These are phyloP conservation scores for Aotearoamyces nothofagi DNA, from an alignment of 2,329 filamentous ascomycete species.

Conservation along the genomic window DNA sequence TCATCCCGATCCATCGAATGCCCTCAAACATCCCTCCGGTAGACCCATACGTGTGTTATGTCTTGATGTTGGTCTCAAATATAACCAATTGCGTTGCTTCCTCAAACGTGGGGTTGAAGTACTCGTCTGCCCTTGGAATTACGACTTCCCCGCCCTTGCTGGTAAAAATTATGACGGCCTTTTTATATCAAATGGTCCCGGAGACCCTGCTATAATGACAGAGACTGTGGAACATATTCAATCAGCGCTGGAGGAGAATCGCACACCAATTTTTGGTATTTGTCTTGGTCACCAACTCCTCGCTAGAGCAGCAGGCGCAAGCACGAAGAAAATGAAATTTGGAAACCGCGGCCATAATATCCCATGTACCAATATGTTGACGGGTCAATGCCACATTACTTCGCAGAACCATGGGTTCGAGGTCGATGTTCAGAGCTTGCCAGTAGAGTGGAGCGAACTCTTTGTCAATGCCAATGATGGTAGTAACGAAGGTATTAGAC, in stretches of 20 bases:
- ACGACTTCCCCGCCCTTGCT: conserved; percentile 66
- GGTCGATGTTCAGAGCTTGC: conserved; percentile 65
- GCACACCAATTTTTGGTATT: conserved; percentile 87
- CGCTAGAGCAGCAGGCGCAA: conserved; percentile 72
- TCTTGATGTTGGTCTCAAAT: conserved; percentile 95
- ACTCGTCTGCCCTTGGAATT: conserved; percentile 89
- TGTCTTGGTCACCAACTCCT: conserved; percentile 91
- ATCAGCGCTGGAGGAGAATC: conserved; percentile 59
- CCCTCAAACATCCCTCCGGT: conserved; percentile 77
- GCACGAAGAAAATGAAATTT: conserved; percentile 94
- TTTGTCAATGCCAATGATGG: conserved; percentile 98
- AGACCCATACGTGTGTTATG: conserved; percentile 77
- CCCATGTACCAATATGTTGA: conserved; percentile 88
- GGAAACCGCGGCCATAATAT: conserved; percentile 98
- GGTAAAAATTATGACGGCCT: conserved; percentile 86
- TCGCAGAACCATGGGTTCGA: conserved; percentile 98
- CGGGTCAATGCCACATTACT: conserved; percentile 95
- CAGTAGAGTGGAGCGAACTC: conserved; percentile 75
- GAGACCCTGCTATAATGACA: conserved; percentile 78
- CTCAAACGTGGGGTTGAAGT: conserved; percentile 86
- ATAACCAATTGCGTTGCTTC: conserved; percentile 91
- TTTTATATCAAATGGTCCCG: conserved; percentile 95
- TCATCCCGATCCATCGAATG: conserved; percentile 53
- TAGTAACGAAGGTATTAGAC: conserved; percentile 95
- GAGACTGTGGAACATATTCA: conserved; percentile 68